These are phyloP conservation scores for Sporothrix protearum DNA, from an alignment of 2,329 filamentous ascomycete species.

Conservation along the genomic window DNA sequence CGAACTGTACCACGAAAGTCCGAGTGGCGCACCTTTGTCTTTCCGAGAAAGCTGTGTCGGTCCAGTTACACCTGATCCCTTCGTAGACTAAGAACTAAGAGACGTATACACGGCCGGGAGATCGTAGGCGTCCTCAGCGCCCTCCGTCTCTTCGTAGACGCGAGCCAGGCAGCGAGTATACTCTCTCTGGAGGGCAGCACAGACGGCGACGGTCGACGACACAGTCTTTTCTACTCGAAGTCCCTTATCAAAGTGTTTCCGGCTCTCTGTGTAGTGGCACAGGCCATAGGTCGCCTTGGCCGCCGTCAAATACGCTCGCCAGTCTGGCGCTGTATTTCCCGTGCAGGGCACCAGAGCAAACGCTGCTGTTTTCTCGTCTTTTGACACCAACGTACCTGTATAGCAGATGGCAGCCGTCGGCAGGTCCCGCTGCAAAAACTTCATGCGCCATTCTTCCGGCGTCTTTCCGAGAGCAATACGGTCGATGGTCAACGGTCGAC, in stretches of 20 bases:
- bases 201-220: conserved; percentile 17
- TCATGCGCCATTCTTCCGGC: conserved; percentile 28
- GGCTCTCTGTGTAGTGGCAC: conserved; percentile 31
- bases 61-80: conserved; percentile 32
- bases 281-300: conserved; percentile 38
- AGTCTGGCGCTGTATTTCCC: conserved; percentile 30
- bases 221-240: background rate
- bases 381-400: conserved; percentile 35
- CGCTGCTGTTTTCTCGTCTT: conserved; percentile 12
- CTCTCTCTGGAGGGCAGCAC: conserved; percentile 29
- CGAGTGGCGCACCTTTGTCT: conserved; percentile 36
- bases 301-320: conserved; percentile 37
- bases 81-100: background rate
- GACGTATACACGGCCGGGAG: conserved; percentile 31
- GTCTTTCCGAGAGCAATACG: conserved; percentile 24
- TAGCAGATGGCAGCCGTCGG: conserved; percentile 32
- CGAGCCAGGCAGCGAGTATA: conserved; percentile 31
- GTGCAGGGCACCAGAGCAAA: conserved; percentile 34
- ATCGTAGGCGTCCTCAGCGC: conserved; percentile 31
- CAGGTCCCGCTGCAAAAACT: conserved; percentile 10
- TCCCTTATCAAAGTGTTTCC: conserved; percentile 10
- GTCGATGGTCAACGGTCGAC: conserved; percentile 28
- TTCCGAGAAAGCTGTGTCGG: conserved; percentile 36
- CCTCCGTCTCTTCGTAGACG: conserved; percentile 32
- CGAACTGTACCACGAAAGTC: conserved; percentile 34